Percentiles rank a stretch among this genome's conserved stretches.
These are phyloP conservation scores for Phylloporus rhodoxanthus DNA, from an alignment of 768 basidiomycete genomes.

Conservation along the genomic window DNA sequence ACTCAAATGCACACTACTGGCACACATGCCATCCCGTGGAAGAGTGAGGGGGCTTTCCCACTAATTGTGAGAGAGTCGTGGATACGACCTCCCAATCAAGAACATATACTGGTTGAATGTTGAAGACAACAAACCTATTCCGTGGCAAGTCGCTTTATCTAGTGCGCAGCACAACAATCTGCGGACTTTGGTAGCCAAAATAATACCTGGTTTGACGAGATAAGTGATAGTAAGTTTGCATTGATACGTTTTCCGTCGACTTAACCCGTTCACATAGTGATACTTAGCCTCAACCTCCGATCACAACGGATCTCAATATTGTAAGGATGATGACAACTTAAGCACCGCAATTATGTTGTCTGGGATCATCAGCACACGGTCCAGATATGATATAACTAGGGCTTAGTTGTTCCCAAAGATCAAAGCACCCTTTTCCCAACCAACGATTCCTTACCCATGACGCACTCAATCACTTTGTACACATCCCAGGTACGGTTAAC, in stretches of 20 bases:
- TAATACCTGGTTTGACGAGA: not conserved
- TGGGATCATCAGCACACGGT: not conserved
- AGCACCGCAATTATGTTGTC: not conserved
- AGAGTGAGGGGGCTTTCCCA: not conserved
- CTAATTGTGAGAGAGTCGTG: not conserved
- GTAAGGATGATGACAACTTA: not conserved
- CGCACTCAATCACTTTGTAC: constrained; percentile 37
- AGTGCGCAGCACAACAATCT: too few species aligned
- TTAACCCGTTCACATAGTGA: too few species aligned
- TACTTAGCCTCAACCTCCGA: too few species aligned
- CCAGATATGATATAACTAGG: not conserved
- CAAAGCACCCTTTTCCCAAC: not conserved
- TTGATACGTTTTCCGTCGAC: not conserved
- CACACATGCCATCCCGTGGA: too few species aligned
- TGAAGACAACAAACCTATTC: not conserved
- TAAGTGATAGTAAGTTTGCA: not conserved
- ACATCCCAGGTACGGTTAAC: constrained; percentile 38
- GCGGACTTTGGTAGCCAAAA: too few species aligned
- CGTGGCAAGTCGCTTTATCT: too few species aligned
- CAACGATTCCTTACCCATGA: constrained; percentile 3
- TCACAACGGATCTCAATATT: too few species aligned
- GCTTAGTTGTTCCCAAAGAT: not conserved
- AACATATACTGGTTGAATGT: too few species aligned
- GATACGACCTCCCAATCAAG: not conserved
- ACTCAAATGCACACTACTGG: too few species aligned